Base-by-base conservation (phyloP, 2,329 filamentous ascomycete genomes). In the Claviceps cyperi region DNA sequence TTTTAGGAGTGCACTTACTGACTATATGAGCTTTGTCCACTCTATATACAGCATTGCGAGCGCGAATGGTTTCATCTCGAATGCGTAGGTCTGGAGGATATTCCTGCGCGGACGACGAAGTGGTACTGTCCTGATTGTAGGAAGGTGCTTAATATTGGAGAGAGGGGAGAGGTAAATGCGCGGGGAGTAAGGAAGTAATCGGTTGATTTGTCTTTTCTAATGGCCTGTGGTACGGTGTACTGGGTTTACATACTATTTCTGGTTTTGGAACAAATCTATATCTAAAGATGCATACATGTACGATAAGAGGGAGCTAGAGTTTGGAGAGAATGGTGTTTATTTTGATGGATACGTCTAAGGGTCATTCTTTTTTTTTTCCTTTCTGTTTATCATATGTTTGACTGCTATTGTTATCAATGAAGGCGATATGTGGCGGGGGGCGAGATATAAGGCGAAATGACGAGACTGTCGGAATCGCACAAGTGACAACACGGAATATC, bases 111-210 rank as follows among this genome's bases (percentile, higher is more conserved):
- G 17, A 84, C 83, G 35, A 82, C 82, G 2, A 89, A 88, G 65
- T 92, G 86, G 86, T 92, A 88, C 59, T 92, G 86, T 64, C 84
- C 84, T 1, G 80, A 87, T 47, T 92, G 86, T 60, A 72, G 81
- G 40, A 75, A 77, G 53, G 66, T 74, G 32, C 65, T 83, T 35
- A 78, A 79, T 46, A 78, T 82, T 56, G 79, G 79, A 5, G 77
- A 80, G 65, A 78, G 73, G 63, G 79, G 79, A 2, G 77, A 82
- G 59, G 76, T 81, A 11, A 81, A 66, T 52, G 77, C 76, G n/a
- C 65, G 78, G 52, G 75, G 76, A 5, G 66, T 79, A 11, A 75
- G 66, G 65, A 73, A 66, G 55, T 71, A 60, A 54, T 24, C 6
- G 2, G 19, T 14, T 14, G 6, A 43, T 22, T 8, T 32, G 2